phyloP scores from a whole-genome alignment of 1,284 basidiomycete genomes.

The Sporisorium sorghi region DNA sequence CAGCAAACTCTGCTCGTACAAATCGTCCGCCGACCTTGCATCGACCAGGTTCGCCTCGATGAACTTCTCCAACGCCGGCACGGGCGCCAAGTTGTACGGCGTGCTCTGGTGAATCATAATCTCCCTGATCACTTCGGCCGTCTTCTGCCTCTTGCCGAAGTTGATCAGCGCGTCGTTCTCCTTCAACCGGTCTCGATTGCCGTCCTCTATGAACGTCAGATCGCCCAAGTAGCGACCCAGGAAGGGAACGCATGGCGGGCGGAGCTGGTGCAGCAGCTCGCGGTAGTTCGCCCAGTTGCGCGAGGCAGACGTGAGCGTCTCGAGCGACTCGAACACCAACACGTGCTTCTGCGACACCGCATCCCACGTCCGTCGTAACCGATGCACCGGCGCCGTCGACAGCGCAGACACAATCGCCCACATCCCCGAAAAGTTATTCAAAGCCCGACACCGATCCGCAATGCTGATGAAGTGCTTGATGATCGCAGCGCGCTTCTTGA shows the following conservation, averaged over 20 bases:
- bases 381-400: conserved; percentile 91
- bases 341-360: conserved; percentile 77
- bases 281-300: conserved; percentile 96
- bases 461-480: conserved; percentile 93
- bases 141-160: conserved; percentile 92
- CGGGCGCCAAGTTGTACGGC: conserved; percentile 80
- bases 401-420: conserved; percentile 94
- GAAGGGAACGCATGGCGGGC: conserved; percentile 96
- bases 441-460: conserved; percentile 86
- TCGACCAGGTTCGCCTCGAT: conserved; percentile 79
- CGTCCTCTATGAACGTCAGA: conserved; percentile 96
- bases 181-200: conserved; percentile 85
- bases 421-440: conserved; percentile 96
- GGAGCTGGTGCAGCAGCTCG: conserved; percentile 82
- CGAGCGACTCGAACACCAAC: conserved; percentile 75
- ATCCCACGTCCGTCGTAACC: conserved; percentile 95
- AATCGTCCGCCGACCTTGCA: conserved; percentile 60
- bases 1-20: conserved; percentile 83
- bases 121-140: conserved; percentile 93
- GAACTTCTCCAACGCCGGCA: conserved; percentile 79
- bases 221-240: conserved; percentile 96
- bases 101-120: conserved; percentile 94
- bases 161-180: conserved; percentile 80
- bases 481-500: conserved; percentile 81
- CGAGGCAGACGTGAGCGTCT: conserved; percentile 85